Conservation (phyloP, 164 flowering plant genomes). For the Platanus orientalis region DNA sequence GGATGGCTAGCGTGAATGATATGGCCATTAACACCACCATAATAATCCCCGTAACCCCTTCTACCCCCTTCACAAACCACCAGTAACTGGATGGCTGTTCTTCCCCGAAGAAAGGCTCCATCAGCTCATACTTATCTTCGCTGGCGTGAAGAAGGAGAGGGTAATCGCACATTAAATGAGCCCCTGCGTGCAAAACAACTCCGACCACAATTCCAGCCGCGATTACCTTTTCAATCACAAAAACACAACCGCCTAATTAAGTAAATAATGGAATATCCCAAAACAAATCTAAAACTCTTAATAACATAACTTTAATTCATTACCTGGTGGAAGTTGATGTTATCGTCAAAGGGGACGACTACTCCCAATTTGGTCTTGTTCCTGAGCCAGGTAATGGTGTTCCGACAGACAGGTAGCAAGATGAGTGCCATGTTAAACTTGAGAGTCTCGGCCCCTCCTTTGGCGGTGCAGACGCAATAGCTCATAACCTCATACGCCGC, state of each 20-base stretch:
- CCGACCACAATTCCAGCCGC: conserved; percentile 29
- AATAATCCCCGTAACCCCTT: conserved; percentile 30
- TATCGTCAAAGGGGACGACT: conserved; percentile 55
- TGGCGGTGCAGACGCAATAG: conserved; percentile 50
- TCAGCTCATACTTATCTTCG: conserved; percentile 42
- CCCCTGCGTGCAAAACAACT: conserved; percentile 24
- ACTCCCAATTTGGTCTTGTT: conserved; percentile 51
- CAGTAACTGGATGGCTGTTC: conserved; percentile 34
- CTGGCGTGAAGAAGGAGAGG: conserved; percentile 43
- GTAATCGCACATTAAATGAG: conserved; percentile 37
- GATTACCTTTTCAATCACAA: conserved; percentile 18
- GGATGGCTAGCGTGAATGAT: no score
- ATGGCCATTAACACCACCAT: conserved; percentile 34
- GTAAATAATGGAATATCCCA: no score
- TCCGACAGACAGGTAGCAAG: conserved; percentile 61
- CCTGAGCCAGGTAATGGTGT: conserved; percentile 68
- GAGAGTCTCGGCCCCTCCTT: conserved; percentile 60
- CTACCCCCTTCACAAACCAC: conserved; percentile 31
- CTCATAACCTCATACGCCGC: conserved; percentile 50
- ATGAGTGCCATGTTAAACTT: conserved; percentile 72
- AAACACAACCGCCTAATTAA: no score
- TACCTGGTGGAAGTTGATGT: conserved; percentile 63
- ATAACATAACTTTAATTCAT: no score
- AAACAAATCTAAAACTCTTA: no score
- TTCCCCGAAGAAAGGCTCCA: conserved; percentile 49